Percentiles rank a stretch among this genome's conserved stretches.
These are phyloP conservation scores for Phytophthora meadii DNA, from an alignment of 352 stramenopile genomes.

Conservation along the genomic window DNA sequence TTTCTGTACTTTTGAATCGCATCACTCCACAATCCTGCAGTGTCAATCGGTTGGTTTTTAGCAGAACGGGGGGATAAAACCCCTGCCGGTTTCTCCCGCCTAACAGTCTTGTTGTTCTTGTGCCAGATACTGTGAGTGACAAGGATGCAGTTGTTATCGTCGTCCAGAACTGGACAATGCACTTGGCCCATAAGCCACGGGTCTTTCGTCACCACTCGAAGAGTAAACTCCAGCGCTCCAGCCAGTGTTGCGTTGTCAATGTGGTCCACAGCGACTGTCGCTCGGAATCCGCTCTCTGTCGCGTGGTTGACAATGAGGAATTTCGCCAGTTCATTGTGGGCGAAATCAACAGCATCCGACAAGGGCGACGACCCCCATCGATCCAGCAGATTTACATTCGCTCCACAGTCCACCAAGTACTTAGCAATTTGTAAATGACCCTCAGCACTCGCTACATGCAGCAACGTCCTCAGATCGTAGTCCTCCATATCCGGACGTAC, in stretches of 20 bases:
- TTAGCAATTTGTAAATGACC: slow-evolving; percentile 60
- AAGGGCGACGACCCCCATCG: slow-evolving; percentile 80
- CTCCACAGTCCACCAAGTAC: slow-evolving; percentile 72
- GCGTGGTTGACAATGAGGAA: slow-evolving; percentile 71
- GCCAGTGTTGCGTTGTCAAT: slow-evolving; percentile 69
- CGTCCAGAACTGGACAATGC: slow-evolving; percentile 69
- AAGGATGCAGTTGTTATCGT: slow-evolving; percentile 65
- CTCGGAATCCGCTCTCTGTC: slow-evolving; percentile 66
- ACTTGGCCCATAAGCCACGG: slow-evolving; percentile 81
- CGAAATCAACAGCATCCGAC: slow-evolving; percentile 80
- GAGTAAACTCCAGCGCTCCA: slow-evolving; percentile 67
- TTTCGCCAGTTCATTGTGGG: slow-evolving; percentile 75
- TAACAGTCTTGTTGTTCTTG: slow-evolving; percentile 34
- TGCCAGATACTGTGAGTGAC: slow-evolving; percentile 80
- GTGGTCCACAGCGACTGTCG: slow-evolving; percentile 61
- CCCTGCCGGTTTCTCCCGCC: slow-evolving; percentile 6
- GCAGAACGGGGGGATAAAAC: slow-evolving; percentile 30
- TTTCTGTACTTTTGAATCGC: slow-evolving; percentile 82
- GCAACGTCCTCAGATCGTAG: slow-evolving; percentile 74
- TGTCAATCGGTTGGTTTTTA: slow-evolving; percentile 34
- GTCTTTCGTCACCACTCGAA: slow-evolving; percentile 71
- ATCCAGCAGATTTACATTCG: slow-evolving; percentile 82
- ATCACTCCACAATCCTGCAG: slow-evolving; percentile 45
- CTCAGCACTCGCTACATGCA: slow-evolving; percentile 81
- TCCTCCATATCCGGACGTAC: slow-evolving; percentile 79